phyloP scores from a whole-genome alignment of 2,329 filamentous ascomycete species.

The Mycocentrospora acerina region DNA sequence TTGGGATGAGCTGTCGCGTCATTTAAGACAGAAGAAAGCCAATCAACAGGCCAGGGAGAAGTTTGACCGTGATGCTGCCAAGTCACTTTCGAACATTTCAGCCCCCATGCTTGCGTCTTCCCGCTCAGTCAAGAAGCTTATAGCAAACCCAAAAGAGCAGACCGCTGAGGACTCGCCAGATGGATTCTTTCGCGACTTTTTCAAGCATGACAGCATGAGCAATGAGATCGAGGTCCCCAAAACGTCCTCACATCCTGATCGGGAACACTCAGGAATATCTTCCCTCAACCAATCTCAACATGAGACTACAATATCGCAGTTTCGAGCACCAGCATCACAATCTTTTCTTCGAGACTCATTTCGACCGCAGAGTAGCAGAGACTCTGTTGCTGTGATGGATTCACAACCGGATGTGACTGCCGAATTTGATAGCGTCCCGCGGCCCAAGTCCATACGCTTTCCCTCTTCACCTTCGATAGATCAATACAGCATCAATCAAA shows the following conservation, averaged over 20 bases:
- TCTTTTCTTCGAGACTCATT: constrained; percentile 11
- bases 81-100: constrained; percentile 29
- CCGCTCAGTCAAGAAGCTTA: constrained; percentile 13
- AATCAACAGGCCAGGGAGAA: constrained; percentile 23
- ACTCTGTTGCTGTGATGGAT: constrained; percentile 47
- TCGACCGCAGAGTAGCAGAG: constrained; percentile 31
- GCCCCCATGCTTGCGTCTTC: constrained; percentile 22
- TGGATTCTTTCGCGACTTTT: constrained; percentile 28
- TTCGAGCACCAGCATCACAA: constrained; percentile 19
- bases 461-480: constrained; percentile 41
- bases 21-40: constrained; percentile 16
- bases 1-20: constrained; percentile 27
- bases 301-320: constrained; percentile 19
- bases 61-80: constrained; percentile 23
- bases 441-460: constrained; percentile 32
- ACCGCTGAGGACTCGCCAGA: constrained; percentile 34
- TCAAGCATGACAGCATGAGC: constrained; percentile 16
- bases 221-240: constrained; percentile 39
- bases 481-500: constrained; percentile 41
- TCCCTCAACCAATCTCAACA: constrained; percentile 20
- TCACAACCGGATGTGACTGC: constrained; percentile 44
- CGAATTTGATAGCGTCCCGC: constrained; percentile 26
- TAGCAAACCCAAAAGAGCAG: constrained; percentile 14
- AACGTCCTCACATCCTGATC: constrained; percentile 39
- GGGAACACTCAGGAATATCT: constrained; percentile 23